Evolutionary conservation across 116 monocot species (phyloP), one percentile per base, ranked within the genome.

Genomic region (Papilionanthe hybrid): DNA sequence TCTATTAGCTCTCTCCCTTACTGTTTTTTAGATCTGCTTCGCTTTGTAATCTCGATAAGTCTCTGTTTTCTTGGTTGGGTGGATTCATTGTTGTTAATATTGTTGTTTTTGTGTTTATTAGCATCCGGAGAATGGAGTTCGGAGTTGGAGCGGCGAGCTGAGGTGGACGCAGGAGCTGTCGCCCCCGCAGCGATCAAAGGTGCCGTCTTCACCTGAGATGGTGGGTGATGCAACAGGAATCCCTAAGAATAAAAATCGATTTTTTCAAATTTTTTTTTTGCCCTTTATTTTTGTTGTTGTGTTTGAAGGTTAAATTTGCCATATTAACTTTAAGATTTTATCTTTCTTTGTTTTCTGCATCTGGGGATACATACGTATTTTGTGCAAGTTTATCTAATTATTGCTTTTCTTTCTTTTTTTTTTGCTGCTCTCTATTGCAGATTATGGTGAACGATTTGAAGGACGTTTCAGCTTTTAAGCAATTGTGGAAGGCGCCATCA

Each of bases 401-500:
- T 30, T 30, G 13, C 5, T 29, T 23, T 27, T 13, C 32, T 27
- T 69, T 47, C 9, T 28, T 69, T 27, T 17, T 69, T 8, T 11
- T n/a, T n/a, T n/a, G n/a, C n/a, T n/a, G n/a, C 13, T 71, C 32
- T 5, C 32, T 32, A 29, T 71, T 92, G 79, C 91, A 83, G 86
- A 84, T 72, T 85, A 86, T 92, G 89, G 83, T 90, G 85, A 85
- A 73, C 67, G 85, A 75, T 67, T 75, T 50, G 53, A 81, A 79
- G 57, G 80, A 72, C 72, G 18, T 42, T 17, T 76, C 60, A 45
- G 89, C 84, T 18, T 78, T 84, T 29, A 82, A 89, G 60, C 92
- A 91, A 76, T 84, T 94, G 19, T 96, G 96, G 94, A 89, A 87
- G 82, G 82, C 84, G 17, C 89, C 92, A 32, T 84, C 86, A 2